Percentiles rank a stretch among this genome's conserved stretches.
phyloP scores from a whole-genome alignment of 2,329 filamentous ascomycete species.

The Exophiala sideris region DNA sequence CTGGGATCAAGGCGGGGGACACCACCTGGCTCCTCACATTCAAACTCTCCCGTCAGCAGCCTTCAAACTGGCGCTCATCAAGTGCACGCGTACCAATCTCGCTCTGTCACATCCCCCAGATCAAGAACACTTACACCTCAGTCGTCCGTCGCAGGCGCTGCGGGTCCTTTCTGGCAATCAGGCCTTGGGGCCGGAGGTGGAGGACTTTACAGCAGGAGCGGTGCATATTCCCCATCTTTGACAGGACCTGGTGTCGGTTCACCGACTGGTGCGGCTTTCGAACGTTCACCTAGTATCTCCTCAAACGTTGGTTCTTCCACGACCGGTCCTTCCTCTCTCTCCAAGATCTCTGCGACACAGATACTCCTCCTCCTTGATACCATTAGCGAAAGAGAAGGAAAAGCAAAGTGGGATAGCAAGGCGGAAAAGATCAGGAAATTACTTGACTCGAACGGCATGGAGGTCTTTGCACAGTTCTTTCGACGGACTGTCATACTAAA shows the following conservation, averaged over 20 bases:
- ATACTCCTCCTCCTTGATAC: constrained; percentile 91
- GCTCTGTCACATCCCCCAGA: constrained; percentile 56
- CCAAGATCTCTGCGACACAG: constrained; percentile 93
- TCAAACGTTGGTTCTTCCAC: constrained; percentile 39
- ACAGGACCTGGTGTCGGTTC: constrained; percentile 55
- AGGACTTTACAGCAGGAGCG: constrained; percentile 54
- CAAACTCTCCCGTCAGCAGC: constrained; percentile 53
- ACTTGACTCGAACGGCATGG: constrained; percentile 98
- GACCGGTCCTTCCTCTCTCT: constrained; percentile 61
- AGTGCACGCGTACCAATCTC: constrained; percentile 30
- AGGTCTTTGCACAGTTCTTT: constrained; percentile 95
- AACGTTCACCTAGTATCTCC: constrained; percentile 17
- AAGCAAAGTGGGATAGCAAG: constrained; percentile 87
- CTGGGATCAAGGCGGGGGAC: constrained; percentile 15
- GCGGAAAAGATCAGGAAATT: constrained; percentile 90
- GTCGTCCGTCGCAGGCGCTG: constrained; percentile 54
- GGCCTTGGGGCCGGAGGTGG: constrained; percentile 51
- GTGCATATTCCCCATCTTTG: constrained; percentile 55
- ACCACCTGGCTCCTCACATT: constrained; percentile 17
- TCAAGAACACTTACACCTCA: constrained; percentile 54
- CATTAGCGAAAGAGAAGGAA: constrained; percentile 89
- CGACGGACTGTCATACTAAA: constrained; percentile 87
- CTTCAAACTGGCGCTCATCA: constrained; percentile 55
- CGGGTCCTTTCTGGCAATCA: constrained; percentile 48
- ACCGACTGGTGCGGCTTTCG: constrained; percentile 41